Evolutionary conservation across 2,329 filamentous ascomycete species (phyloP).

Genomic region (Ophiocordyceps australis): DNA sequence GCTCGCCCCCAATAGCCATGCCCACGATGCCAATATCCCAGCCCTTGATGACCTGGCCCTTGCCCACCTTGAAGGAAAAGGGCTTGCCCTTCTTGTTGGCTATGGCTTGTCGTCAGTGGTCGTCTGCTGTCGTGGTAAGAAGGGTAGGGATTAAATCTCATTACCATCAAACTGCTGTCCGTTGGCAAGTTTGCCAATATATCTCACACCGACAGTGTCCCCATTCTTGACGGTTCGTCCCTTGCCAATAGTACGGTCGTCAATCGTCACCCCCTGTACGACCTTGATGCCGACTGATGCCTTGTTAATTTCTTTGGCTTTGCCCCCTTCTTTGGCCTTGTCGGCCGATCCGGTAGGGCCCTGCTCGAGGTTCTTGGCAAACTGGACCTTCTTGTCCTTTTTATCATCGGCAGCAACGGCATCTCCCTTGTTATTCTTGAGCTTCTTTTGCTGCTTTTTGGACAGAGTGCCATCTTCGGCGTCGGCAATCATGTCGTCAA

Average conservation of each 20-base stretch:
- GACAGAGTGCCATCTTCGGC: conserved; percentile 57
- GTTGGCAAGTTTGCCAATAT: conserved; percentile 92
- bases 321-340: conserved; percentile 21
- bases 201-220: conserved; percentile 82
- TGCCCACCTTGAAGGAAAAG: conserved; percentile 87
- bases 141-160: no score
- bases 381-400: conserved; percentile 87
- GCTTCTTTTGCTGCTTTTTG: conserved; percentile 97
- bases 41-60: conserved; percentile 94
- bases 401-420: conserved; percentile 45
- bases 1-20: conserved; percentile 87
- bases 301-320: conserved; percentile 19
- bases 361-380: conserved; percentile 97
- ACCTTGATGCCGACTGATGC: conserved; percentile 52
- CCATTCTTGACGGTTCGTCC: conserved; percentile 80
- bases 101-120: conserved; percentile 14
- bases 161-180: conserved; percentile 90
- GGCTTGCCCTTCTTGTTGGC: conserved; percentile 99
- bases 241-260: conserved; percentile 84
- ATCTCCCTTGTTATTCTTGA: conserved; percentile 96
- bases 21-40: conserved; percentile 92
- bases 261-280: conserved; percentile 77
- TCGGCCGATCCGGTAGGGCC: conserved; percentile 62
- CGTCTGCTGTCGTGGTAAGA: no score
- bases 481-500: conserved; percentile 77